A percentile compares a stretch with the other conserved stretches of the same genome.
phyloP scores from a whole-genome alignment of 176 grass and related monocot species.

The Microstegium vimineum region DNA sequence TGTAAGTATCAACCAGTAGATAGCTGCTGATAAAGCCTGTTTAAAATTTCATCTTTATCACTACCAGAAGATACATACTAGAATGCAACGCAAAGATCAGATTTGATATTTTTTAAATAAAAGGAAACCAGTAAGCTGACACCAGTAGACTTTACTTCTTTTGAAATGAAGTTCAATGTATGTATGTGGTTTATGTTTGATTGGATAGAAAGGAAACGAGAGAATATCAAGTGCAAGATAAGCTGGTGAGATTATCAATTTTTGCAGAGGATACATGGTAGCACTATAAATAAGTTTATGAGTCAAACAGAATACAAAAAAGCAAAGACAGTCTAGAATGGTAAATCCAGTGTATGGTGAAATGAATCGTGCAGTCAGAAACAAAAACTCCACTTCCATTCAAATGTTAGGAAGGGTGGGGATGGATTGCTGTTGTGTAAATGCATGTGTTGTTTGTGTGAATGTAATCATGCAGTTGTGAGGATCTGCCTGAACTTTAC shows the following conservation, averaged over 20 bases:
- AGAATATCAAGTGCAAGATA: too few relatives aligned
- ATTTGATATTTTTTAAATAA: neutral
- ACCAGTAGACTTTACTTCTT: neutral
- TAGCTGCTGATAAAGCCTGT: slow-evolving; percentile 99
- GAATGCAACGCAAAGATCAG: slow-evolving; percentile 11
- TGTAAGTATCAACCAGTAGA: slow-evolving; percentile 99
- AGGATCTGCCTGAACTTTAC: slow-evolving; percentile 35
- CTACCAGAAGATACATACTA: slow-evolving; percentile 32
- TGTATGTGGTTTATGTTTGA: neutral
- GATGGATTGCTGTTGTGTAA: neutral
- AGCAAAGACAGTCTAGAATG: neutral
- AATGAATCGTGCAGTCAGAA: neutral
- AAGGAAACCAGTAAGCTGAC: neutral
- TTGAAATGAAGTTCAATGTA: neutral
- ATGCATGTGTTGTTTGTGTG: neutral
- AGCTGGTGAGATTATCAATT: neutral
- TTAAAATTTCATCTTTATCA: slow-evolving; percentile 70
- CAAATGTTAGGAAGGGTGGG: neutral
- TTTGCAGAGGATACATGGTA: neutral
- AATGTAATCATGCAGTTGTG: neutral
- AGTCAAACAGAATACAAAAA: neutral
- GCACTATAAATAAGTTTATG: neutral
- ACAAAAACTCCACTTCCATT: neutral
- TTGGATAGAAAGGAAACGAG: neutral
- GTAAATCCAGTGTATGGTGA: neutral